phyloP scores from a whole-genome alignment of 176 grass and related monocot species.

The Triticum monococcum region DNA sequence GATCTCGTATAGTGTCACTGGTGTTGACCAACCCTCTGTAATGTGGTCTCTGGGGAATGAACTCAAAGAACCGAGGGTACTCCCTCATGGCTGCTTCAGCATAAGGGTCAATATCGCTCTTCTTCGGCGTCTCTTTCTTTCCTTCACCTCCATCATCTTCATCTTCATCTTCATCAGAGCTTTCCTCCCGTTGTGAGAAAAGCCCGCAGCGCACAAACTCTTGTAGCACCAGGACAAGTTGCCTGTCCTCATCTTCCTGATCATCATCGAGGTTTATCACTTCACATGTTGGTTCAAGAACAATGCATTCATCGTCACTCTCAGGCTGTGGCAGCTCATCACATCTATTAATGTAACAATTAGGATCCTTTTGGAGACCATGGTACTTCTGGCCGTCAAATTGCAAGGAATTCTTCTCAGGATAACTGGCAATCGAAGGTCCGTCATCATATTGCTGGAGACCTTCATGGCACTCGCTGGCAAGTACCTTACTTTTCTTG shows the following conservation, averaged over 20 bases:
- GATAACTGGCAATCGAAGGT: not conserved
- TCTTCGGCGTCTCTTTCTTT: not conserved
- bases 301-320: slow-evolving; percentile 42
- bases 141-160: slow-evolving; percentile 42
- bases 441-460: not conserved
- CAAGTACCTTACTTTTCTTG: slow-evolving; percentile 20
- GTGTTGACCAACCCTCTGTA: slow-evolving; percentile 49
- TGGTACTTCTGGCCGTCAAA: not conserved
- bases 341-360: slow-evolving; percentile 3
- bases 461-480: not conserved
- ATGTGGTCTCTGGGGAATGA: slow-evolving; percentile 69
- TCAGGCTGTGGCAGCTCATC: not conserved
- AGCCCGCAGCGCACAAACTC: slow-evolving; percentile 52
- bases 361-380: not conserved
- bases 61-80: slow-evolving; percentile 54
- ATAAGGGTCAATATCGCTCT: slow-evolving; percentile 37
- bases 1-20: slow-evolving; percentile 28
- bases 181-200: slow-evolving; percentile 48
- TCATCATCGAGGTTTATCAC: slow-evolving; percentile 44
- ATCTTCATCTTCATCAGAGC: slow-evolving; percentile 44
- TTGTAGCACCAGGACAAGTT: slow-evolving; percentile 54
- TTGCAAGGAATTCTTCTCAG: not conserved
- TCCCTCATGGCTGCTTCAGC: slow-evolving; percentile 46
- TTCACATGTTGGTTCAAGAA: slow-evolving; percentile 29
- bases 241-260: slow-evolving; percentile 12